Conservation (phyloP, 2,329 filamentous ascomycete genomes). For the Phialophora tarda region DNA sequence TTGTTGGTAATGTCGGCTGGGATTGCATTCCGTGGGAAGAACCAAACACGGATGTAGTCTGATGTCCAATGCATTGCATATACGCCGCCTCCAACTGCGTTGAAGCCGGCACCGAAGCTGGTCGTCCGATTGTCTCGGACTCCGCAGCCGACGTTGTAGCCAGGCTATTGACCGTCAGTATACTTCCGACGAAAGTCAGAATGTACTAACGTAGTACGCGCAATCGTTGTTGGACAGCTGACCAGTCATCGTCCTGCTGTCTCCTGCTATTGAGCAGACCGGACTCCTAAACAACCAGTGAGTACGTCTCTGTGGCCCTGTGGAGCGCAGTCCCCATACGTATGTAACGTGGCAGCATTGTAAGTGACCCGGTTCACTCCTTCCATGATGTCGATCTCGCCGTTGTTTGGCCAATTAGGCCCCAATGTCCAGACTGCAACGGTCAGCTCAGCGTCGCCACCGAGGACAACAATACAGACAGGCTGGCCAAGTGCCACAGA, state of each 20-base stretch:
- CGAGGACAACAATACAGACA: slow-evolving; percentile 23
- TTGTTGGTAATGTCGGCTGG: slow-evolving; percentile 50
- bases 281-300: slow-evolving; percentile 23
- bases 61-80: slow-evolving; percentile 65
- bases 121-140: slow-evolving; percentile 53
- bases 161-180: slow-evolving; percentile 26
- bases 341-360: slow-evolving; percentile 68
- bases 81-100: slow-evolving; percentile 66
- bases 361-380: slow-evolving; percentile 65
- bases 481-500: slow-evolving; percentile 50
- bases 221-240: slow-evolving; percentile 59
- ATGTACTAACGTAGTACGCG: slow-evolving; percentile 49
- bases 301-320: not conserved
- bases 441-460: not conserved
- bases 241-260: slow-evolving; percentile 44
- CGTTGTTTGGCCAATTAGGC: slow-evolving; percentile 65
- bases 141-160: slow-evolving; percentile 60
- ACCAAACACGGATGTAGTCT: slow-evolving; percentile 55
- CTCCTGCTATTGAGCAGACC: slow-evolving; percentile 36
- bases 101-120: slow-evolving; percentile 67
- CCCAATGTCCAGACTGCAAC: slow-evolving; percentile 55
- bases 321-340: slow-evolving; percentile 41
- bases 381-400: slow-evolving; percentile 76
- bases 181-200: not conserved
- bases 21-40: slow-evolving; percentile 49